Conservation (phyloP, 2,329 filamentous ascomycete species). For the Epichloe gansuensis region DNA sequence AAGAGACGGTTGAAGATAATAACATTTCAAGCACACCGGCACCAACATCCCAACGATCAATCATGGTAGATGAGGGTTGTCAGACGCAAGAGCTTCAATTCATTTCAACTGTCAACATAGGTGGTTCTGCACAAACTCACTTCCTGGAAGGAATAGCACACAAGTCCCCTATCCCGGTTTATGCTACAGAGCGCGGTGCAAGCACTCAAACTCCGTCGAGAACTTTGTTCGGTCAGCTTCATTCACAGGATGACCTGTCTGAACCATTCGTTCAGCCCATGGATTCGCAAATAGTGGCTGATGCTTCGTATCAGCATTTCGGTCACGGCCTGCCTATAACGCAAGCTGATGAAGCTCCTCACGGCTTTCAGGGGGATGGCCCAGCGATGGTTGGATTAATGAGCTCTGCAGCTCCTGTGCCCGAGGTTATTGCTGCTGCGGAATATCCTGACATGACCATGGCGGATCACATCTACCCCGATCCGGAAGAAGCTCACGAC, state of each 20-base stretch:
- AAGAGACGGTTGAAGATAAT: not conserved
- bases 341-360: not conserved
- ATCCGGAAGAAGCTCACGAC: constrained; percentile 6
- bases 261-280: not conserved
- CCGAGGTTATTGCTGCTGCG: not conserved
- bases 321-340: not conserved
- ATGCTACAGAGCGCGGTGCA: not conserved
- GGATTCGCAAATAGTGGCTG: not conserved
- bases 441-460: constrained; percentile 1
- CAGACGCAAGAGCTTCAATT: constrained; percentile 21
- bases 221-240: constrained; percentile 3
- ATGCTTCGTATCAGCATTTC: not conserved
- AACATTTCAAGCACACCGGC: not conserved
- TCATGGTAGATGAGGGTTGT: constrained; percentile 24
- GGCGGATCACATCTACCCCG: not conserved
- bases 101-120: constrained; percentile 15
- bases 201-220: constrained; percentile 8
- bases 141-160: constrained; percentile 5
- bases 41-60: constrained; percentile 1
- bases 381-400: not conserved
- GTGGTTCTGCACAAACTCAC: constrained; percentile 16
- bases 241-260: not conserved
- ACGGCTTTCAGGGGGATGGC: not conserved
- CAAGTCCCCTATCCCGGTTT: constrained; percentile 6
- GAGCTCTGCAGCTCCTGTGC: not conserved